A percentile compares a stretch with the other conserved stretches of the same genome.
Evolutionary conservation across 23 red algal species (phyloP).

Genomic region (Gracilaria gracilis): DNA sequence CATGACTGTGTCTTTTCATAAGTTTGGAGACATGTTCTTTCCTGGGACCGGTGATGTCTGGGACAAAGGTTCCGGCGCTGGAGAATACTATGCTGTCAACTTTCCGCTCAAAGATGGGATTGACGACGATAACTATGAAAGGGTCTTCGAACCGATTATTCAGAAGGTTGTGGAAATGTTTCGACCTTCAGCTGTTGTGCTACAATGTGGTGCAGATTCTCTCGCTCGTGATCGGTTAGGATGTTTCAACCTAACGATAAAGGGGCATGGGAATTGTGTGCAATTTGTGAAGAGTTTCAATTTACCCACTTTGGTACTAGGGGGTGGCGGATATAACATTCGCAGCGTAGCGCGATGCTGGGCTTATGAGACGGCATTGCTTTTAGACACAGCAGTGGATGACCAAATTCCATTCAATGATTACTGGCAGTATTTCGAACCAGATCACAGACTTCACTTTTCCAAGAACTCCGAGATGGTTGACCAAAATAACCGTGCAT

Average conservation of each 20-base stretch:
- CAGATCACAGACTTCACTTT: constrained; percentile 95
- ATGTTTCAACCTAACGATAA: constrained; percentile 97
- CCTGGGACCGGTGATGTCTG: constrained; percentile 98
- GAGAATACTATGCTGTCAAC: constrained; percentile 97
- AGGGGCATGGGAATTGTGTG: constrained; percentile 91
- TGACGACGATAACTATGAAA: constrained; percentile 88
- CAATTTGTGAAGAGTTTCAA: constrained; percentile 89
- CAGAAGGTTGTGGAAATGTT: constrained; percentile 94
- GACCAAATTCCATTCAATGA: constrained; percentile 98
- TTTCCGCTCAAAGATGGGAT: constrained; percentile 98
- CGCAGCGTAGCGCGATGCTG: constrained; percentile 97
- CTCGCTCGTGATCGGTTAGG: constrained; percentile 93
- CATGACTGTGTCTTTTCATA: constrained; percentile 98
- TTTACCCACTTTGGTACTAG: constrained; percentile 90
- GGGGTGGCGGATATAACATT: constrained; percentile 99
- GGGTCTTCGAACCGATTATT: constrained; percentile 90
- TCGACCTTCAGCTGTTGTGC: constrained; percentile 92
- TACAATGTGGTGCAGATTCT: constrained; percentile 98
- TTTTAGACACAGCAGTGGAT: constrained; percentile 78
- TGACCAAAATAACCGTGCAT: constrained; percentile 90
- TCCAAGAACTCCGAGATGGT: constrained; percentile 75
- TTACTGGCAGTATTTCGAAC: constrained; percentile 99
- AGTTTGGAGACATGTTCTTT: constrained; percentile 99
- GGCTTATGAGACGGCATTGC: constrained; percentile 93
- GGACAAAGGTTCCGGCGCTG: constrained; percentile 93